Percentiles rank a stretch among this genome's conserved stretches.
These are phyloP conservation scores for Syncephalastrum monosporum DNA, from an alignment of 371 early-diverging fungal genomes.

Conservation along the genomic window DNA sequence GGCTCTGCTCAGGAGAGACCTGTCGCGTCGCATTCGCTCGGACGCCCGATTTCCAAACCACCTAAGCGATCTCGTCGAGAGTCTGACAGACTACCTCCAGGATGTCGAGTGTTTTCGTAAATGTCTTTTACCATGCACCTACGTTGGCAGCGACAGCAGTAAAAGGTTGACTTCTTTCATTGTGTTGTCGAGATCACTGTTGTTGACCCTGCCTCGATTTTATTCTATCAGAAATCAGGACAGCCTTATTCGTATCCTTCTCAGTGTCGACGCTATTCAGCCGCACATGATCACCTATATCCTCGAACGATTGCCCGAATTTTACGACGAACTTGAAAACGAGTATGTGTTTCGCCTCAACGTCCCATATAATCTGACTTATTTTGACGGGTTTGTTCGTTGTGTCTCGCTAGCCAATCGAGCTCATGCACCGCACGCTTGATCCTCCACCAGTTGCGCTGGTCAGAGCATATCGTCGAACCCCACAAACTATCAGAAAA, in stretches of 20 bases:
- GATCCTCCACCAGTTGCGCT: slow-evolving; percentile 75
- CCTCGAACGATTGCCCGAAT: slow-evolving; percentile 67
- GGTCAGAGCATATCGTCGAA: slow-evolving; percentile 75
- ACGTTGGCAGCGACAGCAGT: slow-evolving; percentile 15
- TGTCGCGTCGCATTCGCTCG: slow-evolving; percentile 27
- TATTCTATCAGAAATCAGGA: slow-evolving; percentile 29
- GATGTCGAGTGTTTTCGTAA: slow-evolving; percentile 29
- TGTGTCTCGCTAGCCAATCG: slow-evolving; percentile 18
- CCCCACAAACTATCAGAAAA: slow-evolving; percentile 63
- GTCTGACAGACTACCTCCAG: slow-evolving; percentile 23
- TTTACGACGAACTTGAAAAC: slow-evolving; percentile 58
- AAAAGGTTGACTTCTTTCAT: slow-evolving; percentile 12
- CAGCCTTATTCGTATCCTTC: slow-evolving; percentile 61
- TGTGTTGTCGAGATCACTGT: no score
- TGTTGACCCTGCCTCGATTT: not conserved
- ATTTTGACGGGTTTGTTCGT: not conserved
- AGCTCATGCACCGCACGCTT: slow-evolving; percentile 61
- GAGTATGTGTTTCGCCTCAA: slow-evolving; percentile 22
- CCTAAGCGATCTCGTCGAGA: slow-evolving; percentile 24
- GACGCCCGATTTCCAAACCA: slow-evolving; percentile 17
- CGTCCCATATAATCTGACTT: not conserved
- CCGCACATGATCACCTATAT: slow-evolving; percentile 56
- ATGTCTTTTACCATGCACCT: slow-evolving; percentile 31
- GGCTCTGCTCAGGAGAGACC: slow-evolving; percentile 32
- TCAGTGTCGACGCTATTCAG: slow-evolving; percentile 66